These are phyloP conservation scores for Danielia reshetovae DNA, from an alignment of 805 yeast species.

Conservation along the genomic window DNA sequence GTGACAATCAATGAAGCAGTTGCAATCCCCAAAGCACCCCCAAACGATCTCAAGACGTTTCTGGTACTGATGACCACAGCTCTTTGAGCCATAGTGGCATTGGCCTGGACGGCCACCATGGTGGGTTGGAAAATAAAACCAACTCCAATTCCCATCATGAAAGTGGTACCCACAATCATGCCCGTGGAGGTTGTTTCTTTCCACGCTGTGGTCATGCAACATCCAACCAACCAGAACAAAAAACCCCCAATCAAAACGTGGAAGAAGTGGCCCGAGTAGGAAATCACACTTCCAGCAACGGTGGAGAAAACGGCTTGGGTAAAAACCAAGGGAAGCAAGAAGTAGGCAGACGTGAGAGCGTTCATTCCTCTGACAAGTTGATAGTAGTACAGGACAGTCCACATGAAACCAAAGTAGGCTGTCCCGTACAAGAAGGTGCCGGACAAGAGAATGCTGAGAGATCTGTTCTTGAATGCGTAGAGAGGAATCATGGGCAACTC, in stretches of 20 bases:
- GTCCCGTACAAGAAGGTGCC: conserved; percentile 47
- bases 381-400: conserved; percentile 47
- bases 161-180: conserved; percentile 31
- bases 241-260: conserved; percentile 40
- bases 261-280: conserved; percentile 41
- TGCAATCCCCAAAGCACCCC: conserved; percentile 61
- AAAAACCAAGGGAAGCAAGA: conserved; percentile 38
- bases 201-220: conserved; percentile 35
- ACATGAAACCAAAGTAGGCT: conserved; percentile 43
- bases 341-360: conserved; percentile 38
- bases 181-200: conserved; percentile 28
- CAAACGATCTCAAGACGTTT: conserved; percentile 54
- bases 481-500: conserved; percentile 54
- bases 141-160: conserved; percentile 39
- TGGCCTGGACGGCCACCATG: conserved; percentile 54
- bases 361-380: conserved; percentile 41
- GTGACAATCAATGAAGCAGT: conserved; percentile 37
- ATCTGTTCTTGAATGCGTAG: conserved; percentile 33
- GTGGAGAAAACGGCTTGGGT: conserved; percentile 40
- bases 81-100: conserved; percentile 46
- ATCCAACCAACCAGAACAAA: conserved; percentile 38
- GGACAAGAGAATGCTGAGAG: conserved; percentile 28
- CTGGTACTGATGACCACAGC: conserved; percentile 57
- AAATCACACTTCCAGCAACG: conserved; percentile 43
- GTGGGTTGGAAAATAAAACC: conserved; percentile 55